phyloP scores from a whole-genome alignment of 768 basidiomycete genomes.

The Tephrocybe rancida region DNA sequence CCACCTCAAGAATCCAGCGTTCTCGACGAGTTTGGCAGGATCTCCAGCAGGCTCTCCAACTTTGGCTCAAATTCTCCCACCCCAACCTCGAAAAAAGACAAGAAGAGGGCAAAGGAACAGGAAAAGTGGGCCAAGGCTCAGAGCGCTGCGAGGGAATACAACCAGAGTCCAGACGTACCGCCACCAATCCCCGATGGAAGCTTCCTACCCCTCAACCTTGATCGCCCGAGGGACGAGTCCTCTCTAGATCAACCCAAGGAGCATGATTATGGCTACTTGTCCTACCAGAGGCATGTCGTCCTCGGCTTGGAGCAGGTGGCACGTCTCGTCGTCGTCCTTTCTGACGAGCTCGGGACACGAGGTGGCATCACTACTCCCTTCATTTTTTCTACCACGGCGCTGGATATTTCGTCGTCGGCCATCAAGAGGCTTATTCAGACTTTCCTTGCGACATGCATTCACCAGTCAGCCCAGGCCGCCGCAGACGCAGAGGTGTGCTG shows the following conservation, averaged over 20 bases:
- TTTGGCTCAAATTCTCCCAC: slow-evolving; percentile 25
- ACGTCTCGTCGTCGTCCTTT: slow-evolving; percentile 69
- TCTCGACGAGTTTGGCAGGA: slow-evolving; percentile 70
- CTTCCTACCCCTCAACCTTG: slow-evolving; percentile 55
- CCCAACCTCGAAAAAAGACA: slow-evolving; percentile 51
- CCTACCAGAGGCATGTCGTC: slow-evolving; percentile 71
- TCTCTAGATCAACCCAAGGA: slow-evolving; percentile 39
- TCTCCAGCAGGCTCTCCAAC: slow-evolving; percentile 47
- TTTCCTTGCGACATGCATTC: slow-evolving; percentile 69
- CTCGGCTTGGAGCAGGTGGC: slow-evolving; percentile 76
- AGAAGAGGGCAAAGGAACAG: slow-evolving; percentile 46
- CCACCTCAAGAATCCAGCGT: slow-evolving; percentile 26
- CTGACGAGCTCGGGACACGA: slow-evolving; percentile 69
- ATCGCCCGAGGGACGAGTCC: slow-evolving; percentile 42
- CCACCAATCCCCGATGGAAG: slow-evolving; percentile 49
- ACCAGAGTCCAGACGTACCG: slow-evolving; percentile 27
- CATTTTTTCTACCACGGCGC: slow-evolving; percentile 86
- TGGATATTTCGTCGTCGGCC: slow-evolving; percentile 78
- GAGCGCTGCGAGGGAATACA: slow-evolving; percentile 35
- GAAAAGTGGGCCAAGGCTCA: slow-evolving; percentile 45
- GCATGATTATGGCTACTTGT: slow-evolving; percentile 72
- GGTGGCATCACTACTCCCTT: slow-evolving; percentile 88
- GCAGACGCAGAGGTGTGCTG: slow-evolving; percentile 56
- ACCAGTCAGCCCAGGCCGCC: slow-evolving; percentile 28
- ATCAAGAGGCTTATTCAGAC: slow-evolving; percentile 78